Base-by-base conservation (phyloP, 305 asterid genomes). In the Coffea humblotiana region DNA sequence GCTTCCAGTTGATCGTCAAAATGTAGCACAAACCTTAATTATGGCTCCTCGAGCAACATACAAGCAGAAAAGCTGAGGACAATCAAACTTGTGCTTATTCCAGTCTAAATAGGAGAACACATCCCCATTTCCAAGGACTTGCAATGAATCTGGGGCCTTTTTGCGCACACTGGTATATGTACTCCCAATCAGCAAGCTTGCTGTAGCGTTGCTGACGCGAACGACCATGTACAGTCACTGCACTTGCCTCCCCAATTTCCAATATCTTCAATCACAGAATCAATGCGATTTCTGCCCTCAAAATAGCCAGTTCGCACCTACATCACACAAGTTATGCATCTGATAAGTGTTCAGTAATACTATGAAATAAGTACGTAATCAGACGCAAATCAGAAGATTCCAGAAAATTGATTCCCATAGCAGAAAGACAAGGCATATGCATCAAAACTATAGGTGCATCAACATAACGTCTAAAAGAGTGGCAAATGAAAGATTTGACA, bases 11-110 rank as follows among this genome's bases (percentile, higher is more conserved):
- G 58, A 49, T 61, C 35, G 18, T 49, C 68, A 58, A 47, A 51
- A 48, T 43, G 23, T 56, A 67, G 65, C 71, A 83, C 88, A 73
- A 60, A 93, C 99, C 98, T 95, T 93, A 77, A 93, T 77, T 69
- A 95, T 79, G 61, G 97, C 99, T 77, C 97, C 99, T 81, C 98
- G 93, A 82, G 93, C 98, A 78, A 95, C 98, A 95, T 91, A 76
- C 97, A 92, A 19, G 99, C 68, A 72, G 99, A 83, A 83, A 68
- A 95, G 97, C 91, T 90, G 88, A 69, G 98, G 98, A 87, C 93
- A 92, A 65, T 87, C 93, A 52, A 84, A 83, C 83, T 83, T 92
- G 88, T 85, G 99, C 65, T 77, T 84, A 85, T 90, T 93, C 99
- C 97, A 93, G 83, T 93, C 99, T 84, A 87, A 48, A 88, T 92